A percentile compares a stretch with the other conserved stretches of the same genome.
Evolutionary conservation across 2,329 filamentous ascomycete species (phyloP).

Genomic region (Cladosporium phlei): DNA sequence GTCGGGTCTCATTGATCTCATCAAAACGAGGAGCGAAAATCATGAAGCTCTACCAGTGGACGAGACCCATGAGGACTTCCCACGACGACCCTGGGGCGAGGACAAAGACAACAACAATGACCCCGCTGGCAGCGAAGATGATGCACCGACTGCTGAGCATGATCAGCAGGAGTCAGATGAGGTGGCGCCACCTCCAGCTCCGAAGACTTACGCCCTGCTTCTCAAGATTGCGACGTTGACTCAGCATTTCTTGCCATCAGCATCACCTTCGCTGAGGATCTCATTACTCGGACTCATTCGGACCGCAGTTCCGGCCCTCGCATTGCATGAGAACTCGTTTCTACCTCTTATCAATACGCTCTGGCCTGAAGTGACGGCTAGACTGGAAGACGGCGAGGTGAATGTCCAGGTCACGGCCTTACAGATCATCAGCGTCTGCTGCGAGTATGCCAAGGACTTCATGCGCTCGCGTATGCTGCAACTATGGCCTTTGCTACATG

Average conservation of each 20-base stretch:
- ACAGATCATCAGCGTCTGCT: constrained; percentile 63
- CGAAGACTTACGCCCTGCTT: constrained; percentile 75
- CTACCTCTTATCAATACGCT: constrained; percentile 83
- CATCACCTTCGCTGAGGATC: constrained; percentile 70
- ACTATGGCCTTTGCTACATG: constrained; percentile 55
- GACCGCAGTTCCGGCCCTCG: constrained; percentile 67
- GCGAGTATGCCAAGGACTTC: constrained; percentile 72
- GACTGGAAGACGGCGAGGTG: constrained; percentile 61
- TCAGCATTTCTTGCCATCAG: constrained; percentile 84
- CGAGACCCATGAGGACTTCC: constrained; percentile 25
- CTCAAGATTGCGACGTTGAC: constrained; percentile 76
- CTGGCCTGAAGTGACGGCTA: constrained; percentile 76
- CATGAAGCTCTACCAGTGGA: background rate
- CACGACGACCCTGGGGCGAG: constrained; percentile 27
- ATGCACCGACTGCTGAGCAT: constrained; percentile 16
- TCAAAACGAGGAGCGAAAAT: constrained; percentile 17
- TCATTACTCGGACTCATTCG: constrained; percentile 73
- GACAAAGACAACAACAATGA: constrained; percentile 31
- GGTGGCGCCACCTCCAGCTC: constrained; percentile 54
- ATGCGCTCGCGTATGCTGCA: constrained; percentile 68
- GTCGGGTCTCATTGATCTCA: constrained; percentile 37
- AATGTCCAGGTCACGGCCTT: constrained; percentile 68
- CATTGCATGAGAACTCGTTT: constrained; percentile 74
- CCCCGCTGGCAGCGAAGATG: constrained; percentile 23
- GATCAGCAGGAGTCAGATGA: constrained; percentile 21